These are phyloP conservation scores for Ilyonectria destructans DNA, from an alignment of 2,329 filamentous ascomycete genomes.

Conservation along the genomic window DNA sequence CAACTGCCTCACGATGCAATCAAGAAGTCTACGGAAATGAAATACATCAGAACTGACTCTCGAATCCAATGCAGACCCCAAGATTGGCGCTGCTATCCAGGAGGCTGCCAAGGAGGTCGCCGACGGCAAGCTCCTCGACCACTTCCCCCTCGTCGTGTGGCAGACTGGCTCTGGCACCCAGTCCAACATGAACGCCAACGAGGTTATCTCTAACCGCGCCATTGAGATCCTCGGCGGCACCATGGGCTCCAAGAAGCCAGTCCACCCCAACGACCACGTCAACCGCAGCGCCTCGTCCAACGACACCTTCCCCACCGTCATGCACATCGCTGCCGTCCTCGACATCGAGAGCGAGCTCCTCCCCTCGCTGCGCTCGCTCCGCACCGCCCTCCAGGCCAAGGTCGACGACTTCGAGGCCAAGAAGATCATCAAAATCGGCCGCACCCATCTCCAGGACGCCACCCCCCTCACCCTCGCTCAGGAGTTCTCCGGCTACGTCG, in stretches of 20 bases:
- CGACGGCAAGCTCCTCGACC: slow-evolving; percentile 92
- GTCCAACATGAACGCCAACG: slow-evolving; percentile 99
- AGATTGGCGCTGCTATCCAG: slow-evolving; percentile 93
- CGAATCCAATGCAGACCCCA: slow-evolving; percentile 75
- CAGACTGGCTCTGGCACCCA: slow-evolving; percentile 99
- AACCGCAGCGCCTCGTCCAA: slow-evolving; percentile 99
- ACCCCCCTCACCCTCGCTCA: slow-evolving; percentile 96
- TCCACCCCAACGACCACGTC: slow-evolving; percentile 99
- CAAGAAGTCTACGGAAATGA: background rate
- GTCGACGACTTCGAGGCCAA: slow-evolving; percentile 86
- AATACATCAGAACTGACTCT: slow-evolving; percentile 11
- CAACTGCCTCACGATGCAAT: background rate
- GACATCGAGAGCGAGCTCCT: slow-evolving; percentile 91
- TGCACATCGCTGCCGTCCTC: slow-evolving; percentile 98
- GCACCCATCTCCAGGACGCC: slow-evolving; percentile 97
- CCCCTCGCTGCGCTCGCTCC: slow-evolving; percentile 86
- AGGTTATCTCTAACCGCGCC: slow-evolving; percentile 99
- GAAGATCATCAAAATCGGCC: slow-evolving; percentile 98
- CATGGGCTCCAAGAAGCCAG: slow-evolving; percentile 98
- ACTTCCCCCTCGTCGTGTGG: slow-evolving; percentile 99
- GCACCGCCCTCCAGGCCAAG: slow-evolving; percentile 89
- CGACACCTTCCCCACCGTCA: slow-evolving; percentile 99
- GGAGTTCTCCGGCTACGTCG: slow-evolving; percentile 98
- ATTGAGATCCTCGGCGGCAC: slow-evolving; percentile 96
- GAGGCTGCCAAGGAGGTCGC: slow-evolving; percentile 95